phyloP scores from a whole-genome alignment of 2,329 filamentous ascomycete genomes.

The Leptodontidium sp. region DNA sequence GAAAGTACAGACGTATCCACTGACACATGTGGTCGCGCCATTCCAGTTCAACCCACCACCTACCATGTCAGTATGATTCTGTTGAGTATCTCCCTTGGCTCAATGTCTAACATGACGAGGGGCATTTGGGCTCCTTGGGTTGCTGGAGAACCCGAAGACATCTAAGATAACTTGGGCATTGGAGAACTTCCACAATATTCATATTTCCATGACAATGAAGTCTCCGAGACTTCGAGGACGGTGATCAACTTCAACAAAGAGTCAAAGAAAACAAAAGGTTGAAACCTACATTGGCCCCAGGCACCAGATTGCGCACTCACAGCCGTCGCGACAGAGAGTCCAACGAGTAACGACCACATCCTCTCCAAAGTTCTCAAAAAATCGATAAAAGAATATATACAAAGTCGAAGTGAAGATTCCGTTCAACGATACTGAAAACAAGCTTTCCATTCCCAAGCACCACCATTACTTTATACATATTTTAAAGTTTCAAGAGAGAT shows the following conservation, averaged over 20 bases:
- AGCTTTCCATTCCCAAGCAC: constrained; percentile 1
- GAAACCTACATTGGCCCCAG: constrained; percentile 40
- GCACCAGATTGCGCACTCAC: constrained; percentile 36
- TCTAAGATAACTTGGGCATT: not conserved
- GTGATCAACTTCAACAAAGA: too few species aligned
- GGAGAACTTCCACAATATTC: not conserved
- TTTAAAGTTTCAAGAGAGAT: not conserved
- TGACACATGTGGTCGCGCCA: constrained; percentile 41
- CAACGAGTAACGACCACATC: constrained; percentile 19
- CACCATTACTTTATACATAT: too few species aligned
- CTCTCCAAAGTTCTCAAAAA: constrained; percentile 10
- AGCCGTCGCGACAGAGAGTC: constrained; percentile 21
- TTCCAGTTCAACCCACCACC: constrained; percentile 41
- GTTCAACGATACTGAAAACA: constrained; percentile 13
- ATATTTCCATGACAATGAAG: too few species aligned
- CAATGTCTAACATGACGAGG: too few species aligned
- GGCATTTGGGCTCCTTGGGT: too few species aligned
- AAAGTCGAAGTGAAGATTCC: constrained; percentile 1
- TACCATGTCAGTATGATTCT: constrained; percentile 20
- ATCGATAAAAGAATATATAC: constrained; percentile 6
- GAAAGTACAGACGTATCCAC: constrained; percentile 39
- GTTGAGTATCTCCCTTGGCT: too few species aligned
- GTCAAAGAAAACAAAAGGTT: not conserved
- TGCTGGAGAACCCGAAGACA: not conserved
- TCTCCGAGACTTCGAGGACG: too few species aligned